Evolutionary conservation across 176 grass and related monocot species (phyloP), one percentile per base, ranked within the genome.

Genomic region (Poa pratensis): DNA sequence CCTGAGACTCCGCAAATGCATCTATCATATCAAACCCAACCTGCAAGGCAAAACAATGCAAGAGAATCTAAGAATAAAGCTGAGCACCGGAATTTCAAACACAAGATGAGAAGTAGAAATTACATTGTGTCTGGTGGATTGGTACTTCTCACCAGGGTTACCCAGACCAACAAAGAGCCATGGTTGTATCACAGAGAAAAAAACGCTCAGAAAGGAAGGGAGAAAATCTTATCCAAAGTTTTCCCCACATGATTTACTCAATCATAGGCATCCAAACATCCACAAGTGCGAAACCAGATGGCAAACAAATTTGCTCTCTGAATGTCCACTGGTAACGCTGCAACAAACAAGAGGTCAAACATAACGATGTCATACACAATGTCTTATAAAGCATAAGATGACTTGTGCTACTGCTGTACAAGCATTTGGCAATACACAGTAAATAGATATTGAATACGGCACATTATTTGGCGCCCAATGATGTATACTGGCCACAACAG

Each of bases 11-110:
- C 18, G 96, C 91, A 86, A 98, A 98, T 23, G 84, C 88, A 82
- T 98, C 96, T 81, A 98, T 94, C 93, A 92, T 92, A 87, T 95
- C 88, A 77, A 95, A 98, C 49, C 96, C 96, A 87, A 92, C 96
- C 96, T 98, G 84, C 27, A 86, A 54, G 14, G 0, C 11, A 46
- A 76, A 59, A 65, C 1, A 45, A 4, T 51, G 14, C 30, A 73
- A 52, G 2, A 18, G 14, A 23, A 60, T 62, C 50, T 73, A 9
- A n/a, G 22, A 65, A 51, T 26, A 68, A 73, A 49, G 40, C 19
- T 0, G 12, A 45, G 11, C 46, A 19, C 55, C 45, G 5, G 10
- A 68, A 34, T 69, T 30, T 74, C 8, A 77, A 80, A 81, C 13
- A 37, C 23, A 76, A 20, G 32, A 85, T 54, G 34, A 48, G 62